Evolutionary conservation across 2,329 filamentous ascomycete genomes (phyloP).

Genomic region (Ampelomyces quisqualis): DNA sequence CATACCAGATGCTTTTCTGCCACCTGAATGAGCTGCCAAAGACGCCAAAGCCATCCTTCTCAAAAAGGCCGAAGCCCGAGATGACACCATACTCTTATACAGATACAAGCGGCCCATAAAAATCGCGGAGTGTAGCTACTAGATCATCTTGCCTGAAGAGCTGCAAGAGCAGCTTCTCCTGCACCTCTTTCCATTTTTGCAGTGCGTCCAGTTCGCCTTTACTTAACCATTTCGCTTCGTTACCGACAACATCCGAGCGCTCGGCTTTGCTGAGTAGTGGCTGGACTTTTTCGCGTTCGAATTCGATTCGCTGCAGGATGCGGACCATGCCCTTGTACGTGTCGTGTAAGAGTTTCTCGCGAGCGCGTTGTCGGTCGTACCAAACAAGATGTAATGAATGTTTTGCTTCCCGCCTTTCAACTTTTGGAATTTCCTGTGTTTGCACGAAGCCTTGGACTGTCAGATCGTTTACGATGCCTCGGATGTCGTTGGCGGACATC

Average conservation of each 20-base stretch:
- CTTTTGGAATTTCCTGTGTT: slow-evolving; percentile 89
- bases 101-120: slow-evolving; percentile 34
- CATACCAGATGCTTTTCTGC: slow-evolving; percentile 11
- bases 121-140: slow-evolving; percentile 77
- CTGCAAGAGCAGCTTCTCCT: slow-evolving; percentile 75
- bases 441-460: slow-evolving; percentile 85
- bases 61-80: slow-evolving; percentile 3
- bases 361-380: slow-evolving; percentile 75
- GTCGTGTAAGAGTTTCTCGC: slow-evolving; percentile 71
- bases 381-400: slow-evolving; percentile 91
- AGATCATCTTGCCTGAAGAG: slow-evolving; percentile 80
- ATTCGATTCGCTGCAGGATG: slow-evolving; percentile 74
- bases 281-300: slow-evolving; percentile 70
- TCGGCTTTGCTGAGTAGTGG: slow-evolving; percentile 78
- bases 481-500: slow-evolving; percentile 81
- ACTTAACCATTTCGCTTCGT: slow-evolving; percentile 77
- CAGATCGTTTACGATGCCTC: slow-evolving; percentile 80
- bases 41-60: no score
- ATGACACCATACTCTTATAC: slow-evolving; percentile 8
- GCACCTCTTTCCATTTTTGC: slow-evolving; percentile 61
- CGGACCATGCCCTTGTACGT: slow-evolving; percentile 89
- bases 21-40: neutral
- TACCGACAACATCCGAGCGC: slow-evolving; percentile 80
- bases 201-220: slow-evolving; percentile 70
- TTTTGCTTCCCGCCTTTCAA: slow-evolving; percentile 76